Percentiles rank a stretch among this genome's conserved stretches.
phyloP scores from a whole-genome alignment of 768 basidiomycete species.

The Rhodotorula kratochvilovae region DNA sequence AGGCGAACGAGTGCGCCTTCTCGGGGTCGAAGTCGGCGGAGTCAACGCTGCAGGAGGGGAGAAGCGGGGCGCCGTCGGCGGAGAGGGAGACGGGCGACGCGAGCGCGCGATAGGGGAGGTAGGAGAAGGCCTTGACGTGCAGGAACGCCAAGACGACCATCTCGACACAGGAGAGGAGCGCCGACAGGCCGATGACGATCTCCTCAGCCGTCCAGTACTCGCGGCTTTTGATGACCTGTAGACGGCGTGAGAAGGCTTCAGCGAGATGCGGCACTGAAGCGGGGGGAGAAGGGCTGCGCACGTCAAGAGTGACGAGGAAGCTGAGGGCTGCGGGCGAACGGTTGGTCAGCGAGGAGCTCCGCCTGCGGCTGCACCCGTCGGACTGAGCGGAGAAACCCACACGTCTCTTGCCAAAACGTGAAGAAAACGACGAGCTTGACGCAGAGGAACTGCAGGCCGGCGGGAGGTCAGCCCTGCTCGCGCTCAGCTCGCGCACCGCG shows the following conservation, averaged over 20 bases:
- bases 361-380: too few species aligned
- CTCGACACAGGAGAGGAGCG: slow-evolving; percentile 66
- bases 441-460: slow-evolving; percentile 18
- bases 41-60: neutral
- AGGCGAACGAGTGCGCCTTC: too few species aligned
- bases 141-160: slow-evolving; percentile 62
- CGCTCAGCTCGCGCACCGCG: too few species aligned
- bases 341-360: too few species aligned
- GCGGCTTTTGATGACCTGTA: slow-evolving; percentile 55
- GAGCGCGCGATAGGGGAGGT: slow-evolving; percentile 57
- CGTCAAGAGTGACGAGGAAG: slow-evolving; percentile 55
- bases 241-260: neutral
- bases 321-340: slow-evolving; percentile 54
- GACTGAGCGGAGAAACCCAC: too few species aligned
- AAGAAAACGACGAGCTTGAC: slow-evolving; percentile 34
- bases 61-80: neutral
- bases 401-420: slow-evolving; percentile 68
- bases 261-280: neutral
- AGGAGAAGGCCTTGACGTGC: slow-evolving; percentile 69
- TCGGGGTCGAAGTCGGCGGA: neutral
- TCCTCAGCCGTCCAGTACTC: slow-evolving; percentile 59
- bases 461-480: too few species aligned
- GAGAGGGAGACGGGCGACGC: slow-evolving; percentile 3
- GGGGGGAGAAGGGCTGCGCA: neutral
- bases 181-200: slow-evolving; percentile 66